phyloP scores from a whole-genome alignment of 441 rosid genomes.

The Bocquillonia castaneifolia region DNA sequence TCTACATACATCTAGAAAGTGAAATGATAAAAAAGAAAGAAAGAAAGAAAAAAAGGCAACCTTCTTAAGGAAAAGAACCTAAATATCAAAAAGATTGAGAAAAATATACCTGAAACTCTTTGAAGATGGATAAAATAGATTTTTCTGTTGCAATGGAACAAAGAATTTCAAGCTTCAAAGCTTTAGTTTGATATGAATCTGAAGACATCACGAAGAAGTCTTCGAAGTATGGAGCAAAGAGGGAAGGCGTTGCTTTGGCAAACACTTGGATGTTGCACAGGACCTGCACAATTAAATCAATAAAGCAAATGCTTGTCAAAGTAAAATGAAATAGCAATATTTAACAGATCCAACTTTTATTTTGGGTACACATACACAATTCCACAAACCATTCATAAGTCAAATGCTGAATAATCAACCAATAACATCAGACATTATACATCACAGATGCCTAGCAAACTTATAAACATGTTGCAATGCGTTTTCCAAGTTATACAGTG shows the following conservation, averaged over 20 bases:
- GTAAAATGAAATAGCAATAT: slow-evolving; percentile 1
- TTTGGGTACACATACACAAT: not conserved
- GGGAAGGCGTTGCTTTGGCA: slow-evolving; percentile 74
- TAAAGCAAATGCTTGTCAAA: slow-evolving; percentile 8
- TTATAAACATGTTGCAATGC: not conserved
- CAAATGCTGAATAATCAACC: not conserved
- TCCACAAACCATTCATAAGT: not conserved
- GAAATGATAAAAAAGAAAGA: no score
- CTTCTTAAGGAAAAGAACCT: not conserved
- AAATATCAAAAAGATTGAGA: not conserved
- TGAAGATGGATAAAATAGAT: slow-evolving; percentile 62
- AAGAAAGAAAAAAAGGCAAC: not conserved
- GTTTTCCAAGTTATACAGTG: not conserved
- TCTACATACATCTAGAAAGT: not conserved
- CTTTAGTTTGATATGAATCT: slow-evolving; percentile 75
- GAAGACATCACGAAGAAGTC: slow-evolving; percentile 70
- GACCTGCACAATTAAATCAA: slow-evolving; percentile 50
- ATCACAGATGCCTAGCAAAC: not conserved
- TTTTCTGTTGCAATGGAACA: slow-evolving; percentile 68
- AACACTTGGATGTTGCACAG: slow-evolving; percentile 86
- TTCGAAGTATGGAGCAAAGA: slow-evolving; percentile 71
- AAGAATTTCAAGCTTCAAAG: slow-evolving; percentile 88
- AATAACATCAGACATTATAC: not conserved
- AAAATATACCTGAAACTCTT: slow-evolving; percentile 76
- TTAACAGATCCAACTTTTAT: not conserved